A percentile compares a stretch with the other conserved stretches of the same genome.
These are phyloP conservation scores for Eucalyptus regnans DNA, from an alignment of 345 rosid species.

Conservation along the genomic window DNA sequence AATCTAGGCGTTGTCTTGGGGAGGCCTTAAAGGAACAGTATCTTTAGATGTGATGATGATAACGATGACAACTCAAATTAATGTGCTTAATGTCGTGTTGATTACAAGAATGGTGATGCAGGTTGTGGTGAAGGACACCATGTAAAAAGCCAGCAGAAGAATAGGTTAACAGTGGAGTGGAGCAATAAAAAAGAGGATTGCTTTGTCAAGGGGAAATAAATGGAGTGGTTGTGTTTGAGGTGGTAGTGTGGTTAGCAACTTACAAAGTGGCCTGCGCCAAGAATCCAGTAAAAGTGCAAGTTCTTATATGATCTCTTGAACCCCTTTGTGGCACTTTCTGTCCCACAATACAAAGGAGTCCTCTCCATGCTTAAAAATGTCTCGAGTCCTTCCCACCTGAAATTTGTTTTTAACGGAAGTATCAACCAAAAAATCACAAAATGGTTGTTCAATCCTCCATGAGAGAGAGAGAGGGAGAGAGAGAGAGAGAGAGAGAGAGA, in stretches of 20 bases:
- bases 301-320: slow-evolving; percentile 67
- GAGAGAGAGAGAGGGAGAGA: neutral
- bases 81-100: neutral
- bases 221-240: neutral
- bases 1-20: neutral
- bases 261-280: slow-evolving; percentile 97
- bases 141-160: neutral
- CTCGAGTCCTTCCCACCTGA: slow-evolving; percentile 68
- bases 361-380: slow-evolving; percentile 31
- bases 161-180: neutral
- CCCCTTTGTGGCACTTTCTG: slow-evolving; percentile 47
- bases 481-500: neutral
- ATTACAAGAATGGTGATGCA: neutral
- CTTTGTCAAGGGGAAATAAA: neutral
- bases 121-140: neutral
- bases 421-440: slow-evolving; percentile 32
- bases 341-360: slow-evolving; percentile 44
- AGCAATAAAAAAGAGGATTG: neutral
- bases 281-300: slow-evolving; percentile 83
- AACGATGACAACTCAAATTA: neutral
- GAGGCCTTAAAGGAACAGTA: neutral
- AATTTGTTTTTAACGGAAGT: slow-evolving; percentile 38
- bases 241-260: slow-evolving; percentile 21
- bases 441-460: neutral
- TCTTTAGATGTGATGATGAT: neutral